Base-by-base conservation (phyloP, 306 rosid genomes). In the Cucumis cinereus region DNA sequence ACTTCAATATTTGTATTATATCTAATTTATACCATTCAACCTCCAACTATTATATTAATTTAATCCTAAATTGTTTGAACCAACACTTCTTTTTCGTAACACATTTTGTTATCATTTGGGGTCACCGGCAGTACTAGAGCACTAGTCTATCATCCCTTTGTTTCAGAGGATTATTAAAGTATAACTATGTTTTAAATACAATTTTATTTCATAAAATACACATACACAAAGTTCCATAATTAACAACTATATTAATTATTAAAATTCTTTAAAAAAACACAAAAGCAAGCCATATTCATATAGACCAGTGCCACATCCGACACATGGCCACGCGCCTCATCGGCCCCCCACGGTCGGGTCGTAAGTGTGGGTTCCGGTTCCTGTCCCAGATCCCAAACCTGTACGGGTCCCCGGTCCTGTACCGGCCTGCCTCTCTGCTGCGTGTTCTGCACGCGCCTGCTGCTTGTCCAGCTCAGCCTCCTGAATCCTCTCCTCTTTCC, bases 381-480 rank as follows among this genome's bases (percentile, higher is more conserved):
- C 47, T 3, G 70, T 63, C 1, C 73, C 73, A 2, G 73, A 40
- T 1, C 52, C 43, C 6, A 14, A 23, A 2, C 53, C 50, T 28
- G 16, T 5, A 20, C 7, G 49, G 1, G 19, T 30, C n/a, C 74
- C 57, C 3, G 56, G 15, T 4, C 52, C 56, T 2, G 54, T 15
- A 15, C 20, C 72, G 10, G 79, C 20, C 5, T 61, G 73, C n/a
- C 58, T 86, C 61, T 41, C 78, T 0, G 74, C 86, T 0, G 85
- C 88, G 74, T 87, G 84, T 16, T 81, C 74, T 64, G 70, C 67
- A 56, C 85, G 86, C 4, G 87, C 86, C 78, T 66, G 83, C 15
- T 35, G 83, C 74, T 89, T 89, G n/a, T 81, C 77, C 22, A 74
- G 56, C 75, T 87, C 91, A 0, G 90, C 94, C 15, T 78, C 82